Evolutionary conservation across 2,329 filamentous ascomycete species (phyloP).

Genomic region (Pleochaeta shiraiana): DNA sequence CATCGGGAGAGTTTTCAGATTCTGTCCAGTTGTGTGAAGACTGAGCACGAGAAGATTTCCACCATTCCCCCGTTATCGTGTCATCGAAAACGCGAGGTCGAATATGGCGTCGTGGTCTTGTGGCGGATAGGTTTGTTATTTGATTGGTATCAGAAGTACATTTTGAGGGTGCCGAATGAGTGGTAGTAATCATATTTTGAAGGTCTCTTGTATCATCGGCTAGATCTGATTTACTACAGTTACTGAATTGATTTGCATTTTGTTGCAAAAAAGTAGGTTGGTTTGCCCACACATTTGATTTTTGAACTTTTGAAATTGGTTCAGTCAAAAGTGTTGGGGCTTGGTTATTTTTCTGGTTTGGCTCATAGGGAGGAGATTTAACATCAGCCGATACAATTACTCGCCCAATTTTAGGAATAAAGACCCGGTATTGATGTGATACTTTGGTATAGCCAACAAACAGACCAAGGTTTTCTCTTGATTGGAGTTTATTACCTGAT

Average conservation of each 20-base stretch:
- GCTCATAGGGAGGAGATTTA: neutral
- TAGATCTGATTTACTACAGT: too few species aligned
- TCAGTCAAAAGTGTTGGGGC: too few species aligned
- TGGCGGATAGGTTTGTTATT: too few species aligned
- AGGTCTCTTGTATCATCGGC: too few species aligned
- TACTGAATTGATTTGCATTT: too few species aligned
- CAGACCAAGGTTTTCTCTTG: neutral
- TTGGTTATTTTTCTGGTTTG: too few species aligned
- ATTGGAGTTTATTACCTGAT: neutral
- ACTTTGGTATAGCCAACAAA: neutral
- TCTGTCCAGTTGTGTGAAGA: neutral
- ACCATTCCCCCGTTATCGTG: slow-evolving; percentile 67
- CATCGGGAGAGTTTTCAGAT: neutral
- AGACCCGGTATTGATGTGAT: neutral
- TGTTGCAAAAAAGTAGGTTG: too few species aligned
- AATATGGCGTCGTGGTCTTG: slow-evolving; percentile 21
- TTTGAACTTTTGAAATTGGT: too few species aligned
- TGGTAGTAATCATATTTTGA: too few species aligned
- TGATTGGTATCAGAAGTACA: too few species aligned
- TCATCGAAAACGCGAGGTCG: slow-evolving; percentile 51
- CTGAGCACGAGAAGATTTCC: slow-evolving; percentile 21
- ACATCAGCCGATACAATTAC: neutral
- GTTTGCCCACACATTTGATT: too few species aligned
- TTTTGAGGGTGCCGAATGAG: too few species aligned
- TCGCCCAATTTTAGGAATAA: neutral